Evolutionary conservation across 2,329 filamentous ascomycete species (phyloP).

Genomic region (Sarocladium strictum): DNA sequence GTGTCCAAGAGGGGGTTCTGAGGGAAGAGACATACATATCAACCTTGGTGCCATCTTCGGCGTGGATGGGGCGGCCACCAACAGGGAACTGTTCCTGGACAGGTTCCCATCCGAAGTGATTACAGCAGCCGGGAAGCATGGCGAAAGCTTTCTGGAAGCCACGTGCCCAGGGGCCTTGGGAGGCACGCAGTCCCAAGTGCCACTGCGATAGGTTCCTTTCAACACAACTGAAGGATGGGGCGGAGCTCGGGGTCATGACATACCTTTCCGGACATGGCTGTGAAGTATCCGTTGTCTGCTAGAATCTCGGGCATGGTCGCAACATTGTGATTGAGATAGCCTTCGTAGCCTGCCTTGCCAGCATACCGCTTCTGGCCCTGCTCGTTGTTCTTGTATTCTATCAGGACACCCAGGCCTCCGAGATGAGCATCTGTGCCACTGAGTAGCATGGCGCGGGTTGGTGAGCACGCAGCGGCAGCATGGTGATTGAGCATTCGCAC

Average conservation of each 20-base stretch:
- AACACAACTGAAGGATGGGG: too few species aligned
- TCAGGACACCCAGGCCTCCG: conserved; percentile 31
- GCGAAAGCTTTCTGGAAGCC: conserved; percentile 56
- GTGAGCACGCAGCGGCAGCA: conserved; percentile 55
- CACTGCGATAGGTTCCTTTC: too few species aligned
- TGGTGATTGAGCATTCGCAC: conserved; percentile 58
- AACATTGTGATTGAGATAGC: conserved; percentile 50
- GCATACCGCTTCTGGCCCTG: neutral
- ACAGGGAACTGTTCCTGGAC: too few species aligned
- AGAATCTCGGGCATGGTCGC: conserved; percentile 48
- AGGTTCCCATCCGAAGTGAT: conserved; percentile 33
- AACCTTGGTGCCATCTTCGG: too few species aligned
- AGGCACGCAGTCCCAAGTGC: conserved; percentile 47
- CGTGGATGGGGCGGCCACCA: too few species aligned
- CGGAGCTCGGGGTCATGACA: conserved; percentile 37
- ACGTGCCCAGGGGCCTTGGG: conserved; percentile 29
- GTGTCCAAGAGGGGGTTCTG: conserved; percentile 9
- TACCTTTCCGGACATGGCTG: conserved; percentile 53
- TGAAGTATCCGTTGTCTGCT: conserved; percentile 50
- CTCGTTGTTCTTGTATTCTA: neutral
- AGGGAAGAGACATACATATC: too few species aligned
- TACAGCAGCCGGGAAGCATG: conserved; percentile 53
- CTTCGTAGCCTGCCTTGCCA: conserved; percentile 30
- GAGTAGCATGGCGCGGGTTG: conserved; percentile 49
- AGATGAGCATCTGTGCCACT: conserved; percentile 23